Evolutionary conservation across 2,329 filamentous ascomycete genomes (phyloP), one percentile per base, ranked within the genome.

Genomic region (Aspergillus ochraceoroseus): DNA sequence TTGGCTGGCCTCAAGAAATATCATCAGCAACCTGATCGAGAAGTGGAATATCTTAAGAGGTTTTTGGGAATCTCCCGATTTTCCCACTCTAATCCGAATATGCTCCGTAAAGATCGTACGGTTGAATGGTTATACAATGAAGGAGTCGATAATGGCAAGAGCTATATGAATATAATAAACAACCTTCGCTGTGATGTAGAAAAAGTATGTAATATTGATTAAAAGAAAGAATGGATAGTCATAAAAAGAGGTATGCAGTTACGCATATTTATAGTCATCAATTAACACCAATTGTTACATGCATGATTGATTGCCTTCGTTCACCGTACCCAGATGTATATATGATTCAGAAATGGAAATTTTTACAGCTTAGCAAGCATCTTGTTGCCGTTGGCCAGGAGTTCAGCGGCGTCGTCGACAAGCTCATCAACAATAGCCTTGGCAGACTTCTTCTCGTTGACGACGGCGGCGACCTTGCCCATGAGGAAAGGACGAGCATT

Each of bases 361-460:
- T 41, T 58, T 67, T 81, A 88, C 68, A 88, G 66, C 73, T 87
- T 88, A 36, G 83, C 71, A 58, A 84, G 73, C 53, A 75, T 66
- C 61, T 79, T 76, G 66, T 79, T 79, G 49, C 84, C 85, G 58
- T 74, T 77, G 62, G 82, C 73, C 54, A 95, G 65, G 65, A 76
- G 78, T 47, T 73, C 74, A 43, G 86, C 80, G 27, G 89, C 92
- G 61, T 94, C 89, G 37, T 72, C 68, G 49, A 98, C 85, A 56
- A 98, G 84, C 73, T 98, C 92, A 60, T 98, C 92, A 26, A 98
- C 83, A 47, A 98, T 90, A 12, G 68, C 85, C 77, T 89, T 94
- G 47, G 92, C 92, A 26, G 77, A 72, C 80, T 94, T 94, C 75
- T 83, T 85, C 72, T 96, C 88, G 61, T 90, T 92, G 41, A 92